phyloP scores from a whole-genome alignment of 1,284 basidiomycete species.

The Waitea zeae region DNA sequence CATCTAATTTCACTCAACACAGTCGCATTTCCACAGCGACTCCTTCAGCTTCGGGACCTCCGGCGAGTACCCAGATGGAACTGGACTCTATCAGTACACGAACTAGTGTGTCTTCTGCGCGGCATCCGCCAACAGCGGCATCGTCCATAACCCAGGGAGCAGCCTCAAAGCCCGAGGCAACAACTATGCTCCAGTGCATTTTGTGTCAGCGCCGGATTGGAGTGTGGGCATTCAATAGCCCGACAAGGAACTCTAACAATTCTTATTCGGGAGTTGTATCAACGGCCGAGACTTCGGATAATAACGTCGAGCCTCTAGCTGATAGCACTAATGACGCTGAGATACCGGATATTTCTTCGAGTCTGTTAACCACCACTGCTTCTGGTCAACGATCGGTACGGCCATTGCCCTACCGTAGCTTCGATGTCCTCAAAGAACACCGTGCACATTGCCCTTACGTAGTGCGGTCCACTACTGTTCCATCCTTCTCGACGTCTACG shows the following conservation, averaged over 20 bases:
- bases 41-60: no score
- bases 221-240: conserved; percentile 48
- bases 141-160: no score
- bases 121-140: no score
- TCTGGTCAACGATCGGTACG: conserved; percentile 6
- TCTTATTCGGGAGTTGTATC: no score
- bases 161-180: no score
- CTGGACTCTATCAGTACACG: no score
- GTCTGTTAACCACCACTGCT: conserved; percentile 4
- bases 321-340: neutral
- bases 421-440: conserved; percentile 64
- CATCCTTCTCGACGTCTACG: conserved; percentile 27
- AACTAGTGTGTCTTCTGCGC: no score
- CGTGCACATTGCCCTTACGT: conserved; percentile 69
- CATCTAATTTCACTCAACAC: no score
- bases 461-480: conserved; percentile 47
- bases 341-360: conserved; percentile 2
- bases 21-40: no score
- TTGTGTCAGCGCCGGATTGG: conserved; percentile 63
- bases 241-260: conserved; percentile 6
- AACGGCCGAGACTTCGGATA: no score
- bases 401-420: conserved; percentile 24
- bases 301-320: conserved; percentile 3
- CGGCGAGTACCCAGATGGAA: no score
- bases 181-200: conserved; percentile 46